A percentile compares a stretch with the other conserved stretches of the same genome.
Evolutionary conservation across 2,329 filamentous ascomycete genomes (phyloP).

Genomic region (Colletotrichum lini): DNA sequence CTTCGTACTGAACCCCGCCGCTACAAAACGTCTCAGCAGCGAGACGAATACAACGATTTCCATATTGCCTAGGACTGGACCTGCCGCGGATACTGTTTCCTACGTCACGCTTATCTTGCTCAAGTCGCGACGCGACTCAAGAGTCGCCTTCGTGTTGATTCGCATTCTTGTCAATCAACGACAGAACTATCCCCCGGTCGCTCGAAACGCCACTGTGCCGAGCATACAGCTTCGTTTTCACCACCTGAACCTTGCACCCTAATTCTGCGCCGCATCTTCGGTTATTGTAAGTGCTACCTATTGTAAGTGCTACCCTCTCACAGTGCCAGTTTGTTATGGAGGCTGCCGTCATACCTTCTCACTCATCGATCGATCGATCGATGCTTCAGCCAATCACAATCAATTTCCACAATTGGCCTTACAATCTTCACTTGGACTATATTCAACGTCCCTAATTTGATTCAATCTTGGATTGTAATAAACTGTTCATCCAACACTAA

Average conservation of each 20-base stretch:
- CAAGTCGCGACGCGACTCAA: too few relatives aligned
- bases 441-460: background rate
- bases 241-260: background rate
- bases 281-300: conserved; percentile 23
- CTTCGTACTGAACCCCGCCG: conserved; percentile 23
- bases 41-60: background rate
- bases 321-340: conserved; percentile 12
- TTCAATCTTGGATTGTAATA: too few relatives aligned
- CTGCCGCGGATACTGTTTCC: too few relatives aligned
- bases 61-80: background rate
- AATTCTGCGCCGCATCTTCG: background rate
- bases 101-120: too few relatives aligned
- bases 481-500: background rate
- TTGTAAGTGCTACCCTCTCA: conserved; percentile 28
- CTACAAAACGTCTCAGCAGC: background rate
- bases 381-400: conserved; percentile 47
- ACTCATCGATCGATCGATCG: conserved; percentile 53
- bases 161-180: too few relatives aligned
- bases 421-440: conserved; percentile 29
- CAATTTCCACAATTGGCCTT: conserved; percentile 10
- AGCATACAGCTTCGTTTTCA: background rate
- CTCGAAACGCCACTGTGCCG: too few relatives aligned
- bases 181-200: background rate
- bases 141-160: too few relatives aligned
- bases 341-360: conserved; percentile 36